Conservation (phyloP, 1,284 basidiomycete genomes). For the Tausonia pullulans region DNA sequence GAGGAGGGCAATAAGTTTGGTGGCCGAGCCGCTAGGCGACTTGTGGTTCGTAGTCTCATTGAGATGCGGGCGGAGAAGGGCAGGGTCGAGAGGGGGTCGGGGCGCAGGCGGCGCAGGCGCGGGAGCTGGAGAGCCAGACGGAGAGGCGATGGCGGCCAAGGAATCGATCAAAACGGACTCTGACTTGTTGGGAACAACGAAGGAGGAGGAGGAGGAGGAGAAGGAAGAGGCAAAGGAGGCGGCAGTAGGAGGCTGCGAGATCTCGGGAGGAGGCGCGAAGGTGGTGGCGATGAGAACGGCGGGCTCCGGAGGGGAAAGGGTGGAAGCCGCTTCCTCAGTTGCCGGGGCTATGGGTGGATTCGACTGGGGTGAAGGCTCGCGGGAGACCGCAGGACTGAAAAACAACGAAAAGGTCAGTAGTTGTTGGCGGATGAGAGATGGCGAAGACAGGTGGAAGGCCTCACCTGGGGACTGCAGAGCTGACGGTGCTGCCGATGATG, state of each 20-base stretch:
- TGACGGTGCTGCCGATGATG: too few relatives aligned
- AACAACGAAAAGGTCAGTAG: not conserved
- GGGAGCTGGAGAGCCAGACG: slow-evolving; percentile 11
- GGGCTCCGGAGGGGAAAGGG: too few relatives aligned
- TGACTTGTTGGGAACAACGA: not conserved
- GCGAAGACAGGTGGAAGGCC: too few relatives aligned
- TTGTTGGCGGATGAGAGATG: not conserved
- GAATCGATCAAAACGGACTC: too few relatives aligned
- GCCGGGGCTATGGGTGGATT: too few relatives aligned
- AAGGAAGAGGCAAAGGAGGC: not conserved
- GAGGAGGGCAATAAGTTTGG: not conserved
- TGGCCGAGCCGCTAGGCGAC: not conserved
- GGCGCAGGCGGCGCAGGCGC: slow-evolving; percentile 6
- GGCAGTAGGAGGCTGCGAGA: too few relatives aligned
- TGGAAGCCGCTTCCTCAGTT: not conserved
- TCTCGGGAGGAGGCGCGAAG: not conserved
- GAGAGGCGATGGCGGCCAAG: not conserved
- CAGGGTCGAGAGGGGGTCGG: slow-evolving; percentile 3
- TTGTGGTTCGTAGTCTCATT: not conserved
- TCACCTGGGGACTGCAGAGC: too few relatives aligned
- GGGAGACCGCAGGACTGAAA: not conserved
- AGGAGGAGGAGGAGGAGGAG: not conserved
- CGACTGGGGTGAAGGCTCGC: not conserved
- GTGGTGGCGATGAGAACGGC: not conserved
- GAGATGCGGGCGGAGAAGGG: not conserved